Evolutionary conservation across 495 filamentous ascomycete genomes (phyloP), one percentile per base, ranked within the genome.

Genomic region (Pyronema omphalodes): DNA sequence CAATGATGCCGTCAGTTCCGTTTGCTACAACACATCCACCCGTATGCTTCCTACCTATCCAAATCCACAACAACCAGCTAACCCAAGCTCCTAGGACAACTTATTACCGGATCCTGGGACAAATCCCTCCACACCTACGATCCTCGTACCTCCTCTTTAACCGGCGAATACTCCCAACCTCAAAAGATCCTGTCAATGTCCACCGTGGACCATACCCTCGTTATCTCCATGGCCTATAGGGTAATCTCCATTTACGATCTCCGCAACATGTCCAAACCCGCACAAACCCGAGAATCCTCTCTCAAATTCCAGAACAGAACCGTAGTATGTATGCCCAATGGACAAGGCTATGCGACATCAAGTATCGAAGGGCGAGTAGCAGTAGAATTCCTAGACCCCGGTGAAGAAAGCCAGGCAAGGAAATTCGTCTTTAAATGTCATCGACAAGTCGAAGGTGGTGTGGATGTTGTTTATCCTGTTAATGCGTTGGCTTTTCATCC

Each of bases 341-440:
- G 93, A 61, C 82, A 79, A 5, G 91, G 91, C 0, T 98, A 94
- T 67, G 87, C 89, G 5, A 86, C 79, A 0, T 81, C 76, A 15
- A 83, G 77, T 57, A 95, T 98, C 65, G 91, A 98, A 63, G 91
- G 91, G 11, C 78, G 91, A 58, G 84, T 95, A 0, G 89, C 87
- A 0, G 91, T 98, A 0, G 91, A 98, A 64, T 96, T 88, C 84
- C 95, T 96, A 70, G 91, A 95, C 63, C 82, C 88, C 9, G 82
- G 78, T 7, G 71, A 78, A 34, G 80, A 84, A 62, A 87, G 84
- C 3, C 86, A 95, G 67, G 82, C 82, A 14, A 74, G 88, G 53
- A 96, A 94, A 62, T 98, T 95, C 71, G 91, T 91, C 8, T 98
- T 98, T 74, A 98, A 98, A 66, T 98, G 91, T 69, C 91, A 98